Base-by-base conservation (phyloP, 2,329 filamentous ascomycete genomes). In the Talaromyces piceae region DNA sequence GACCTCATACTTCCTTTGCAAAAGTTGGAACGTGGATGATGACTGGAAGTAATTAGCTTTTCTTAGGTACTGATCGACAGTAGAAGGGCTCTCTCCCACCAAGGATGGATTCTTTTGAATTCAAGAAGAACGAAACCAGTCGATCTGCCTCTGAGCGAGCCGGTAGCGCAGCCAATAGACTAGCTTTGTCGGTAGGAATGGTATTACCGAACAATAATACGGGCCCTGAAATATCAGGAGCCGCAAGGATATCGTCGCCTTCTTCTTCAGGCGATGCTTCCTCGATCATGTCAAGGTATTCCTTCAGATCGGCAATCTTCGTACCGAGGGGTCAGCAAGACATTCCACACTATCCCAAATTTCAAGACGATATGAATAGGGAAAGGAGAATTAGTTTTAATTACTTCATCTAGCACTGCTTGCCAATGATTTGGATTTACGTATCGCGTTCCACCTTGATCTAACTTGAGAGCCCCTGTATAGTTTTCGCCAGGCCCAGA, bases 11-110 rank as follows among this genome's bases (percentile, higher is more conserved):
- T 48, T 61, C 57, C 43, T 47, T 49, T 27, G 47, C 51, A 16
- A 61, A 61, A 26, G 57, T 59, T 2, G 56, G 57, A 5, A 53
- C 47, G 27, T 61, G 59, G 5, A 58, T 55, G 25, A 59, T 41
- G 4, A 55, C 59, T 61, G n/a, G 26, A 11, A 22, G 16, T 27
- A 3, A 9, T 43, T n/a, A 43, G 39, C 12, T 13, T 43, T 25
- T 43, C 3, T 23, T 6, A 8, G 13, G 5, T 43, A n/a, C 23
- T 16, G n/a, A n/a, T 13, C 0, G 22, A 25, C 25, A 13, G 5
- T 5, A 8, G 13, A 43, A 43, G 39, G 39, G 22, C 4, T 3
- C 13, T 43, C n/a, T 22, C 39, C 4, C 8, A 47, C 45, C 45
- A 22, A 47, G 28, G 1, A 23, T 37, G 23, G 45, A 25, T 22